A percentile compares a stretch with the other conserved stretches of the same genome.
Evolutionary conservation across 208 protist species (phyloP).

Genomic region (Porcisia deanei): DNA sequence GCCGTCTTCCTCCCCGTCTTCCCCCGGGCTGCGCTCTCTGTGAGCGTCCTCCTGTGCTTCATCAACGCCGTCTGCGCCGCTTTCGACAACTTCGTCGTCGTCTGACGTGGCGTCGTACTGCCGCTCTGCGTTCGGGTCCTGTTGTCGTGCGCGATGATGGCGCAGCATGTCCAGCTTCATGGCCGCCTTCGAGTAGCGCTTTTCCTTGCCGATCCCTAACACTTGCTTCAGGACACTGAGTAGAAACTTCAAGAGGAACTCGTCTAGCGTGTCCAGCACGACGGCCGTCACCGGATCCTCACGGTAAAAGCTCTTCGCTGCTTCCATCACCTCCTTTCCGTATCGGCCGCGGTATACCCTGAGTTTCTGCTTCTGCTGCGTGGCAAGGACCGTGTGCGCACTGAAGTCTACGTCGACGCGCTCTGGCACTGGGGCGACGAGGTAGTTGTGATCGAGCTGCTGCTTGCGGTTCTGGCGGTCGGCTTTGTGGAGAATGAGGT

Average conservation of each 20-base stretch:
- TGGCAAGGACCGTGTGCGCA: conserved; percentile 82
- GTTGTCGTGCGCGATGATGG: conserved; percentile 27
- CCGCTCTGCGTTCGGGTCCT: conserved; percentile 2
- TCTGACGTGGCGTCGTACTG: conserved; percentile 21
- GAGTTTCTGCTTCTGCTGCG: conserved; percentile 91
- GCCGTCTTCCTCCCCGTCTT: conserved; percentile 6
- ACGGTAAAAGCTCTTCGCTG: conserved; percentile 85
- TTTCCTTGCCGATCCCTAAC: conserved; percentile 86
- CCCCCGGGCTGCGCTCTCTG: conserved; percentile 2
- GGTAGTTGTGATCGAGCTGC: conserved; percentile 71
- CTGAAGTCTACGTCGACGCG: conserved; percentile 88
- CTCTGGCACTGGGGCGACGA: conserved; percentile 74
- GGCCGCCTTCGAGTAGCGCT: conserved; percentile 55
- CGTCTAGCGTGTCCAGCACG: conserved; percentile 90
- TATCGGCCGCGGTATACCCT: conserved; percentile 84
- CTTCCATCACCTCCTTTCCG: conserved; percentile 74
- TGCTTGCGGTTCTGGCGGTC: conserved; percentile 51
- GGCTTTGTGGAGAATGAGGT: conserved; percentile 62
- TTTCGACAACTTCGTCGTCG: conserved; percentile 6
- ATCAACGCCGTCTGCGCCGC: conserved; percentile 29
- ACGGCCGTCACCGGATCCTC: conserved; percentile 82
- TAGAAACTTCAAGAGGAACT: conserved; percentile 87
- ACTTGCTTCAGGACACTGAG: conserved; percentile 86
- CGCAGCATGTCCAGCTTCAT: conserved; percentile 84
- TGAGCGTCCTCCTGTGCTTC: conserved; percentile 9